Base-by-base conservation (phyloP, 2,329 filamentous ascomycete species). In the Zelopaecilomyces penicillatus region DNA sequence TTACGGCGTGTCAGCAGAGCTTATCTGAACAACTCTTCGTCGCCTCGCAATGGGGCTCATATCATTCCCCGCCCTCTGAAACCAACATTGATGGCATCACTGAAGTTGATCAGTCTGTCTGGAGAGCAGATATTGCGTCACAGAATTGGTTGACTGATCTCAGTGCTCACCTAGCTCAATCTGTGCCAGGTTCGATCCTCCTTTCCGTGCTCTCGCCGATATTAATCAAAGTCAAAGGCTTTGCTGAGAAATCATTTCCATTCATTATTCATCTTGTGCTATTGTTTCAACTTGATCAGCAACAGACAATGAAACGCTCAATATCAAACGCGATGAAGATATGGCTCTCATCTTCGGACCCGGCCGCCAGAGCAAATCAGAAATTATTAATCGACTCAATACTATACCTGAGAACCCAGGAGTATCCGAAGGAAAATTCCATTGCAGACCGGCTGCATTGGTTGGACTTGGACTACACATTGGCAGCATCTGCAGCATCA, bases 241-340 rank as follows among this genome's bases (percentile, higher is more conserved):
- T 96, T 57, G 84, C 89, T 0, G 76, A 82, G 48, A 76, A 81
- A 36, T 71, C 87, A 0, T 83, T 97, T 41, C 89, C 90, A 0
- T 94, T 87, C 52, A 76, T 97, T 43, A 69, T 95, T 3, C 94
- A 98, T 63, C 70, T 95, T 36, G 80, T 89, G 11, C 71, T 98
- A 1, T 68, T 81, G 1, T 75, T 78, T 35, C 83, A 91, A 55
- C 65, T 76, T n/a, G 74, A 83, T 29, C 71, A 73, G 34, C 74
- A 81, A 29, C 75, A 80, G 50, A 66, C 63, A 1, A 66, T 80
- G 30, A 84, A 82, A 44, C 70, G 74, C 6, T 65, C 67, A 6
- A 59, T 96, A 1, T 95, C 90, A 0, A 67, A 70, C 7, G 73
- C 81, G 2, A 73, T 86, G 46, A 78, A 73, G 32, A 64, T 68